Base-by-base conservation (phyloP, 306 rosid species). In the Quercus aquifolioides region DNA sequence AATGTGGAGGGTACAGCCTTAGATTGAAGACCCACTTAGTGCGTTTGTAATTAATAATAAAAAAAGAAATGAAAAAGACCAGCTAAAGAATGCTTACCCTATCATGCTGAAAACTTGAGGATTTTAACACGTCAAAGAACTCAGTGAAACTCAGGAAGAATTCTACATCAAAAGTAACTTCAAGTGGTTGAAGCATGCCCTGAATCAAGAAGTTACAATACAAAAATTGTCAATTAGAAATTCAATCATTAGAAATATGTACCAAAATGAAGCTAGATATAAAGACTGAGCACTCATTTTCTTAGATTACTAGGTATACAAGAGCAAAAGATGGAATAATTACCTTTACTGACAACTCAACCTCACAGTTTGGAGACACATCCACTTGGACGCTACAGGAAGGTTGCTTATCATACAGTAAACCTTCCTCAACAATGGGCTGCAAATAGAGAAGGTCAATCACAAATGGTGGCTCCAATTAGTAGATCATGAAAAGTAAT, bases 181-280 rank as follows among this genome's bases (percentile, higher is more conserved):
- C 90, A 76, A 94, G 74, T 57, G 88, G 91, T 62, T 86, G 88
- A 84, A 94, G 63, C 82, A 80, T 77, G 75, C 90, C 99, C 99
- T 94, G 90, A 78, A 69, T 69, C 83, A 11, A 80, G 63, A 56
- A 15, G 71, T 63, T 74, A 58, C 30, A 70, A 56, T 19, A 21
- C 35, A 10, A 28, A 41, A 81, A 62, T 21, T 55, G 67, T 72
- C 54, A 71, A 17, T 51, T 81, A 73, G 6, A 33, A 77, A 41
- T 10, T 67, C 2, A 26, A 14, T 17, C 72, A 75, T 41, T 14
- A 54, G 6, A 68, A 52, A 18, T 55, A 57, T 11, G 43, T 71
- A 71, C 19, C 20, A 57, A 67, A 78, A 33, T 19, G 49, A 62
- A 18, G 69, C 35, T 8, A 78, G 26, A 17, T 9, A 85, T 13